A percentile compares a stretch with the other conserved stretches of the same genome.
Evolutionary conservation across 2,329 filamentous ascomycete genomes (phyloP).

Genomic region (Incumbomyces lentus): DNA sequence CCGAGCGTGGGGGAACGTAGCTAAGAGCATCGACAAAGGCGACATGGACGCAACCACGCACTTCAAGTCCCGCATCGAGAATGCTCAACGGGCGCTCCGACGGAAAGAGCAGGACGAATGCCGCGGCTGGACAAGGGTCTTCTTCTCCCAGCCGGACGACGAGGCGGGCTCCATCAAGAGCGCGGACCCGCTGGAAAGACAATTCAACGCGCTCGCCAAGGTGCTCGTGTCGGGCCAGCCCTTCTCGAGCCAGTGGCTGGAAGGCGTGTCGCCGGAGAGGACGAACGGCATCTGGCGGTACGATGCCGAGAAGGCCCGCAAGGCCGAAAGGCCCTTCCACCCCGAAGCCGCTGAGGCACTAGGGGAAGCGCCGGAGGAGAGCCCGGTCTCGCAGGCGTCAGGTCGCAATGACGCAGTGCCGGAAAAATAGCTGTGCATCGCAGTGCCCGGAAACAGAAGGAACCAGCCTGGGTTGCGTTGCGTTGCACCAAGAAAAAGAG

Average conservation of each 20-base stretch:
- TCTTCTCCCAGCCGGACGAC: constrained; percentile 48
- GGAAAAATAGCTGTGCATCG: no score
- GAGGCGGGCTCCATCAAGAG: constrained; percentile 10
- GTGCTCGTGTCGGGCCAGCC: constrained; percentile 27
- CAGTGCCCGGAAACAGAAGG: no score
- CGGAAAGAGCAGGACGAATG: constrained; percentile 64
- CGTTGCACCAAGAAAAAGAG: no score
- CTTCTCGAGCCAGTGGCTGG: constrained; percentile 25
- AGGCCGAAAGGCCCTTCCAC: constrained; percentile 34
- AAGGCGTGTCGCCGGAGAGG: constrained; percentile 48
- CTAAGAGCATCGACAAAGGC: constrained; percentile 65
- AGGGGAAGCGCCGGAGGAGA: constrained; percentile 22
- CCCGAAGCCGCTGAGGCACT: constrained; percentile 30
- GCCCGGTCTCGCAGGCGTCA: no score
- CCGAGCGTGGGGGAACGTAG: constrained; percentile 80
- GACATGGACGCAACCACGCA: constrained; percentile 71
- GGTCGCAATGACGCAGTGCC: no score
- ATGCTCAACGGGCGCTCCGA: constrained; percentile 69
- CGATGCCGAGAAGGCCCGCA: constrained; percentile 43
- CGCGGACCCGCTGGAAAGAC: constrained; percentile 25
- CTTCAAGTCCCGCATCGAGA: constrained; percentile 87
- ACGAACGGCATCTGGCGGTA: constrained; percentile 64
- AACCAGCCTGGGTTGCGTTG: no score
- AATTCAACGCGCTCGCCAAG: constrained; percentile 34
- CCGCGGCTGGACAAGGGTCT: constrained; percentile 70